A percentile compares a stretch with the other conserved stretches of the same genome.
Evolutionary conservation across 2,329 filamentous ascomycete genomes (phyloP).

Genomic region (Metarhizium humberi): DNA sequence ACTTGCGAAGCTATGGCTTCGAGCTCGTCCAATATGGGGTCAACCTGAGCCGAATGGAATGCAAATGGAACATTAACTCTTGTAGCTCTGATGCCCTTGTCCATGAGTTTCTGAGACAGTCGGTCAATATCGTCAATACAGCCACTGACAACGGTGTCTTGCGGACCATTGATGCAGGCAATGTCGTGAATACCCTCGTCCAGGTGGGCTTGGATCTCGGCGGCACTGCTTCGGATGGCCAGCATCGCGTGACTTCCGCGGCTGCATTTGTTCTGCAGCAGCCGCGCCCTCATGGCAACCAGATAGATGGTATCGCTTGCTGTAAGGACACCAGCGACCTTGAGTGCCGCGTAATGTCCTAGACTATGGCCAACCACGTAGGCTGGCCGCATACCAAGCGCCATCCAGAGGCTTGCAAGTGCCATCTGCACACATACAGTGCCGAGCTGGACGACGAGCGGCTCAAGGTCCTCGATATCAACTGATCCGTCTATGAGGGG

Average conservation of each 20-base stretch:
- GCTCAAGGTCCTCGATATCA: conserved; percentile 1
- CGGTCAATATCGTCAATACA: conserved; percentile 35
- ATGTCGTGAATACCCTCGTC: conserved; percentile 18
- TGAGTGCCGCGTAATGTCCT: conserved; percentile 35
- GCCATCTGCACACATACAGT: conserved; percentile 48
- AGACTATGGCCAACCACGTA: conserved; percentile 48
- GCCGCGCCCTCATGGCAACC: conserved; percentile 58
- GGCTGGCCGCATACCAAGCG: conserved; percentile 43
- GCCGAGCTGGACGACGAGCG: conserved; percentile 41
- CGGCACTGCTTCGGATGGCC: conserved; percentile 20
- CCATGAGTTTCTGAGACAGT: conserved; percentile 29
- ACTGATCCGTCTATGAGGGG: conserved; percentile 30
- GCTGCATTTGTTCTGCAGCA: conserved; percentile 58
- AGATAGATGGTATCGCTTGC: conserved; percentile 64
- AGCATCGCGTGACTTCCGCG: conserved; percentile 54
- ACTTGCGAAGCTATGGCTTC: conserved; percentile 32
- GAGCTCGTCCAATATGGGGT: conserved; percentile 49
- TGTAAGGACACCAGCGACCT: conserved; percentile 62
- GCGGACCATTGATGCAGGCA: conserved; percentile 55
- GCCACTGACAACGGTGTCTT: conserved; percentile 63
- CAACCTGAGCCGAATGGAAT: conserved; percentile 45
- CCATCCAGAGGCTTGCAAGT: conserved; percentile 43
- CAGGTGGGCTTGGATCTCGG: conserved; percentile 30
- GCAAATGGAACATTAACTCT: conserved; percentile 42
- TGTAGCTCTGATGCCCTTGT: conserved; percentile 30